phyloP scores from a whole-genome alignment of 2,329 filamentous ascomycete species.

The Hypoxylon sp. region DNA sequence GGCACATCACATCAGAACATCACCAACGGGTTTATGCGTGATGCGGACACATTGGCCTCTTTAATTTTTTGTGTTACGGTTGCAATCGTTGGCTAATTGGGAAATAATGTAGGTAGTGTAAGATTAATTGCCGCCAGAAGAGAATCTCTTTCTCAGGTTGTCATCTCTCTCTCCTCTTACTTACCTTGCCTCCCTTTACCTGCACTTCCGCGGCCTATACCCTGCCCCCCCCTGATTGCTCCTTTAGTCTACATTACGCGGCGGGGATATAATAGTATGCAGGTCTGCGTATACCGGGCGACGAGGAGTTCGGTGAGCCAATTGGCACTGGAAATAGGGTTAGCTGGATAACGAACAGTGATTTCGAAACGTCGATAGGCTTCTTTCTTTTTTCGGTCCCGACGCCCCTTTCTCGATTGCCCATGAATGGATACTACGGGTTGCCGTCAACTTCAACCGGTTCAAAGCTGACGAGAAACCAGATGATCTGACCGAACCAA shows the following conservation, averaged over 20 bases:
- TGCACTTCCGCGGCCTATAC: background rate
- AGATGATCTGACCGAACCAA: conserved; percentile 2
- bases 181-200: no score
- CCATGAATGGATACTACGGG: background rate
- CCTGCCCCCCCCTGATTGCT: no score
- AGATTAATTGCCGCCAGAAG: conserved; percentile 13
- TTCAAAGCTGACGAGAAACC: conserved; percentile 7
- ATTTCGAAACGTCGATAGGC: conserved; percentile 2
- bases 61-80: conserved; percentile 28
- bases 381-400: no score
- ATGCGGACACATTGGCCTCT: conserved; percentile 10
- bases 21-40: conserved; percentile 3
- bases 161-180: background rate
- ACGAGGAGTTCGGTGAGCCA: background rate
- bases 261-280: background rate
- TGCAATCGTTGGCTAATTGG: conserved; percentile 16
- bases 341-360: background rate
- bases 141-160: background rate
- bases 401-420: no score
- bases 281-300: background rate
- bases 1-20: background rate
- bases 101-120: conserved; percentile 2
- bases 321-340: background rate
- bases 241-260: background rate
- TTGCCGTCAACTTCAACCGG: background rate